Evolutionary conservation across 495 filamentous ascomycete genomes (phyloP), one percentile per base, ranked within the genome.

Genomic region (Trichoderma reesei): DNA sequence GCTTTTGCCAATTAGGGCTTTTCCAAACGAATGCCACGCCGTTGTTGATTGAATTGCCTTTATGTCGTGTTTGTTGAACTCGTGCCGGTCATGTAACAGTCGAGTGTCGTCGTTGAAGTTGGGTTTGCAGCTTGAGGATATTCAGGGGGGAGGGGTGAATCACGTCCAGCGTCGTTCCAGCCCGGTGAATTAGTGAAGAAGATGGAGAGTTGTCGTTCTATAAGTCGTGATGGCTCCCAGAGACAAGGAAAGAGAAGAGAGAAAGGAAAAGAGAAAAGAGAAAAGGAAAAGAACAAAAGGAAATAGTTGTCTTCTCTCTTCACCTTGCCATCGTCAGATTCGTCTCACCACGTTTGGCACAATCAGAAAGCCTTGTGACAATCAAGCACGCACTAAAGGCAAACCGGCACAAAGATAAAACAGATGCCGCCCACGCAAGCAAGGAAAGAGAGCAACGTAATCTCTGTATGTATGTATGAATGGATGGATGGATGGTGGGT

Each of bases 131-230:
- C 42, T 46, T n/a, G 42, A 46, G 4, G 42, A 46, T 46, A 46
- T 46, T 56, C 51, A 31, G 26, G 26, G 7, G 51, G 26, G 34
- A 18, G 8, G 51, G 20, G 51, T 56, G 51, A 56, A 56, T 56
- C 51, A 56, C 51, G 51, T 56, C 51, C 51, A 56, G 51, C 51
- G 51, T 33, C 14, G 51, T 56, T 56, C 51, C 31, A 31, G 20
- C 51, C 51, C 20, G 8, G 51, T 56, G 51, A 56, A 56, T 56
- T 31, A n/a, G 34, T 33, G 51, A 56, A 46, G 11, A 7, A 56
- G 31, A 33, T 33, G 20, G 5, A 9, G 9, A 56, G 14, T 13
- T n/a, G n/a, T 8, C 11, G 51, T 46, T n/a, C 4, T 18, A 7
- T 18, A 18, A 0, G 44, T 48, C 16, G 16, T 20, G 5, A 48